Evolutionary conservation across 208 protist genomes (phyloP).

Genomic region (Histomonas meleagridis): DNA sequence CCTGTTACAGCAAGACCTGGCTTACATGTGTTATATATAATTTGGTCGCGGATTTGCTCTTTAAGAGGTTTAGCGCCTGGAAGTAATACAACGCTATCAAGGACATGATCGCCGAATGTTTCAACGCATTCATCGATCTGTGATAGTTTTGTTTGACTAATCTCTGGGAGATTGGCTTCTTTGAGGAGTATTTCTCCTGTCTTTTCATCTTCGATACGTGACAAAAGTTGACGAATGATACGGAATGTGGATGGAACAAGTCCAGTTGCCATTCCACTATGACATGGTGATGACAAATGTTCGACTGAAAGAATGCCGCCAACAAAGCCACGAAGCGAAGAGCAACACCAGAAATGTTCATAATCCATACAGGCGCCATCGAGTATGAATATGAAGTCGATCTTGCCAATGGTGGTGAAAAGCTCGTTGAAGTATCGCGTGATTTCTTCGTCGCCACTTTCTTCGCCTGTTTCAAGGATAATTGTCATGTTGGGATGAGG

Average conservation of each 20-base stretch:
- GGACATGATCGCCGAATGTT: conserved; percentile 45
- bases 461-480: conserved; percentile 72
- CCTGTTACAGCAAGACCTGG: conserved; percentile 71
- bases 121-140: conserved; percentile 50
- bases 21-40: conserved; percentile 72
- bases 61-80: conserved; percentile 46
- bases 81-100: conserved; percentile 47
- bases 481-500: conserved; percentile 64
- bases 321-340: conserved; percentile 69
- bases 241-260: conserved; percentile 79
- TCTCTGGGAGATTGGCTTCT: conserved; percentile 64
- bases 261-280: conserved; percentile 68
- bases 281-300: conserved; percentile 66
- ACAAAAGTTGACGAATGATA: conserved; percentile 65
- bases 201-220: conserved; percentile 68
- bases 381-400: conserved; percentile 73
- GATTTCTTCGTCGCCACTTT: conserved; percentile 66
- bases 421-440: conserved; percentile 64
- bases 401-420: conserved; percentile 59
- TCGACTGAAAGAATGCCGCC: conserved; percentile 64
- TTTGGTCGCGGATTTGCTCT: conserved; percentile 59
- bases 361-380: conserved; percentile 77
- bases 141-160: conserved; percentile 60
- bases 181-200: conserved; percentile 68
- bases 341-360: conserved; percentile 76